Evolutionary conservation across 768 basidiomycete genomes (phyloP).

Genomic region (Leucosporidium yakuticum): DNA sequence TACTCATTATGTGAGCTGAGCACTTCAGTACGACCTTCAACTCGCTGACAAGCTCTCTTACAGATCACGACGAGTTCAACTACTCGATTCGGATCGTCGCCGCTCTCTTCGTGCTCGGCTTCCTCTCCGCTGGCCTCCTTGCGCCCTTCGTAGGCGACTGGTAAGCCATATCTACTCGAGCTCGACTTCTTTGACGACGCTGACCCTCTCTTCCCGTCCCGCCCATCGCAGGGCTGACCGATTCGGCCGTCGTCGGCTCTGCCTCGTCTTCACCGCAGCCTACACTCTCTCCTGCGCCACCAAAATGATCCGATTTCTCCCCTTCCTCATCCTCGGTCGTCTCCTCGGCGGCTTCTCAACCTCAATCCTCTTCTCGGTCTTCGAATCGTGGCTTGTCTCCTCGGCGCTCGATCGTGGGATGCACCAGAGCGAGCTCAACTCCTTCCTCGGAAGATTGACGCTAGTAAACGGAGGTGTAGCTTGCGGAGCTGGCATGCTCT

Average conservation of each 20-base stretch:
- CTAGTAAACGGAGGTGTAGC: conserved; percentile 69
- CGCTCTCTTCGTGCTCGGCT: conserved; percentile 69
- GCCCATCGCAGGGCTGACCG: conserved; percentile 2
- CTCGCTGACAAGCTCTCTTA: too few relatives aligned
- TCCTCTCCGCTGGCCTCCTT: conserved; percentile 61
- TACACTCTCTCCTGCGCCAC: conserved; percentile 59
- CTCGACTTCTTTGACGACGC: not conserved
- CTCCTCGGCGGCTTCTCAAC: conserved; percentile 66
- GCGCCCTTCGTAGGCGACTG: conserved; percentile 68
- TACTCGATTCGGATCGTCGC: conserved; percentile 59
- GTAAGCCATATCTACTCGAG: conserved; percentile 50
- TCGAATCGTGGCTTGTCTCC: conserved; percentile 72
- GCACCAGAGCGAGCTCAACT: conserved; percentile 56
- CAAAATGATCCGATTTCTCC: conserved; percentile 49
- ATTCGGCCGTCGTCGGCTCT: conserved; percentile 58
- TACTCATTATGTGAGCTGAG: conserved; percentile 54
- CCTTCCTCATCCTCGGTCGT: conserved; percentile 58
- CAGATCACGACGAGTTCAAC: conserved; percentile 14
- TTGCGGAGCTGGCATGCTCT: conserved; percentile 58
- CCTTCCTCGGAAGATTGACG: conserved; percentile 66
- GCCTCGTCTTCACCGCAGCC: conserved; percentile 64
- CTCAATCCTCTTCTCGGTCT: conserved; percentile 49
- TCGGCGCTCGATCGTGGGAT: conserved; percentile 49
- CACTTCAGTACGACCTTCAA: conserved; percentile 52
- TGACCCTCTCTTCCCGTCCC: not conserved